A percentile compares a stretch with the other conserved stretches of the same genome.
These are phyloP conservation scores for Barbarea vulgaris DNA, from an alignment of 345 rosid genomes.

Conservation along the genomic window DNA sequence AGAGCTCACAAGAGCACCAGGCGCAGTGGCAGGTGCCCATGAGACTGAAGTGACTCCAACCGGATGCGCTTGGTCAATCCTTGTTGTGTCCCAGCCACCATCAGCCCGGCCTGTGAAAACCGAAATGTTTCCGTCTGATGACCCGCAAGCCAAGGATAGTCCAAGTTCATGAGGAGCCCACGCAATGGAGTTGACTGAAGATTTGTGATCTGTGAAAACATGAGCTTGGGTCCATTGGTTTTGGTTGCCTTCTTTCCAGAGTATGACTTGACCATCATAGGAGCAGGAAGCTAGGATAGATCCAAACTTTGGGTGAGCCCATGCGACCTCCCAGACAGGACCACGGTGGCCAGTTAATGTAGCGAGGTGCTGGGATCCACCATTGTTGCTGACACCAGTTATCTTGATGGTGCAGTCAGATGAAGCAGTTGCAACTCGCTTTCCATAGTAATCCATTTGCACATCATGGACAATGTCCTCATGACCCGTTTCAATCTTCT, in stretches of 20 bases:
- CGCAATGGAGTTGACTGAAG: conserved; percentile 69
- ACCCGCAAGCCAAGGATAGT: conserved; percentile 66
- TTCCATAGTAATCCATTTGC: conserved; percentile 74
- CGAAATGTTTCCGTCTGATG: conserved; percentile 68
- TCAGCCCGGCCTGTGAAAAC: conserved; percentile 62
- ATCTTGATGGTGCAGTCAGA: conserved; percentile 67
- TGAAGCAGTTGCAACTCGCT: conserved; percentile 65
- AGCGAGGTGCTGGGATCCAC: conserved; percentile 58
- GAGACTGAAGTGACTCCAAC: conserved; percentile 71
- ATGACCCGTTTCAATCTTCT: conserved; percentile 66
- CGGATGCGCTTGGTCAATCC: conserved; percentile 68
- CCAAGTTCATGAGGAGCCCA: conserved; percentile 77
- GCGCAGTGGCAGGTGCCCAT: conserved; percentile 66
- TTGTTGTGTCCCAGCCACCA: conserved; percentile 64
- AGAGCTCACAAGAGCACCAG: conserved; percentile 58
- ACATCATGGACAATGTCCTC: conserved; percentile 64
- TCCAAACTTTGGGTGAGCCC: conserved; percentile 79
- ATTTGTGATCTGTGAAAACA: conserved; percentile 61
- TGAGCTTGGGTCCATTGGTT: conserved; percentile 67
- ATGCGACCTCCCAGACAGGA: conserved; percentile 67
- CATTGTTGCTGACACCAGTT: conserved; percentile 49
- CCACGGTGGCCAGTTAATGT: conserved; percentile 65
- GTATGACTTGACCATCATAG: conserved; percentile 67
- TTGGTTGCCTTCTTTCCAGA: conserved; percentile 71
- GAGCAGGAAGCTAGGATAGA: conserved; percentile 70